These are phyloP conservation scores for Collybia nuda DNA, from an alignment of 768 basidiomycete genomes.

Conservation along the genomic window DNA sequence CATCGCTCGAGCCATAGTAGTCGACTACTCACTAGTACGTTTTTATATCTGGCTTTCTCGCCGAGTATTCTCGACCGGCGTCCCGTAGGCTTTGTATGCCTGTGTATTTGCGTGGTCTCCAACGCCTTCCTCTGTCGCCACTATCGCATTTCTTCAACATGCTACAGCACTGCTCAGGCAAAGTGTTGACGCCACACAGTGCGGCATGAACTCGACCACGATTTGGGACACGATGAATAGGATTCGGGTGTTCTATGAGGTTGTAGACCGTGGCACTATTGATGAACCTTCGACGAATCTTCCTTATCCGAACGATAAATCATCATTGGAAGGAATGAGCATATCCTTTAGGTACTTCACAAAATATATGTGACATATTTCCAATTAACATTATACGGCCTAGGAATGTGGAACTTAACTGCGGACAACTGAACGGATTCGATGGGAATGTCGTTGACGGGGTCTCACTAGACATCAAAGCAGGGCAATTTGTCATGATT, in stretches of 20 bases:
- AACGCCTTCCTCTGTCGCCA: slow-evolving; percentile 26
- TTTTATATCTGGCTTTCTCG: neutral
- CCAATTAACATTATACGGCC: neutral
- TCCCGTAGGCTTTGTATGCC: slow-evolving; percentile 20
- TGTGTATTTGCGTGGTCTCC: slow-evolving; percentile 18
- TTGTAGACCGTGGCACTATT: neutral
- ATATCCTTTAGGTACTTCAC: neutral
- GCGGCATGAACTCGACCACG: slow-evolving; percentile 1
- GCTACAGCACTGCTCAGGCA: slow-evolving; percentile 11
- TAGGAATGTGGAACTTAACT: slow-evolving; percentile 16
- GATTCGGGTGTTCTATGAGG: neutral
- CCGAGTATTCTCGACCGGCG: neutral
- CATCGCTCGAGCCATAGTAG: slow-evolving; percentile 22
- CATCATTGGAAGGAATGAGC: neutral
- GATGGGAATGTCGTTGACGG: slow-evolving; percentile 19
- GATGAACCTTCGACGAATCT: neutral
- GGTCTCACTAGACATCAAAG: slow-evolving; percentile 35
- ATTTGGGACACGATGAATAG: neutral
- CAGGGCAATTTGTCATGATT: slow-evolving; percentile 43
- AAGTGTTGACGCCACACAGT: slow-evolving; percentile 14
- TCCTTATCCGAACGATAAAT: neutral
- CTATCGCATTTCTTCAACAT: slow-evolving; percentile 34
- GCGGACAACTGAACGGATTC: slow-evolving; percentile 1
- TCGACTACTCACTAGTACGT: slow-evolving; percentile 35
- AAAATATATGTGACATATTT: neutral